Conservation (phyloP, 768 basidiomycete genomes). For the Mycena rosella region DNA sequence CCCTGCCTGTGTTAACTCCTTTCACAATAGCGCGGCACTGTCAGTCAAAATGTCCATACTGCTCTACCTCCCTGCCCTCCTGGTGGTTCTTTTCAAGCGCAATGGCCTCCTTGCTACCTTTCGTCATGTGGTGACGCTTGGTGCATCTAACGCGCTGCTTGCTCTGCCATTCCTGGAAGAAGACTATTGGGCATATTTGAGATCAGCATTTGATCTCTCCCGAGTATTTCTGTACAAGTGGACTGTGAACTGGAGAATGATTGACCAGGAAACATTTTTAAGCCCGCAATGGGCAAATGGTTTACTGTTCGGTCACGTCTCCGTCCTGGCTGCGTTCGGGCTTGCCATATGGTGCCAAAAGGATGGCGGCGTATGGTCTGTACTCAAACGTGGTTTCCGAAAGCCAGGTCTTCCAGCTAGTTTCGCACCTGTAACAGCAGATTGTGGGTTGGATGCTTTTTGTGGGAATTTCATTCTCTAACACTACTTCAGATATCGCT, state of each 20-base stretch:
- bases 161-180: conserved; percentile 78
- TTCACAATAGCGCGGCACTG: conserved; percentile 71
- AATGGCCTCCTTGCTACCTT: conserved; percentile 68
- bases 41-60: conserved; percentile 97
- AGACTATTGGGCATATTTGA: conserved; percentile 74
- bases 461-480: conserved; percentile 29
- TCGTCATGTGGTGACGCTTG: conserved; percentile 63
- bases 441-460: conserved; percentile 65
- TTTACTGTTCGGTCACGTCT: conserved; percentile 77
- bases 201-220: conserved; percentile 86
- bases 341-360: conserved; percentile 79
- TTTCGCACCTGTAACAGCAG: conserved; percentile 61
- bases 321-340: conserved; percentile 73
- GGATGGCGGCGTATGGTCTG: conserved; percentile 74
- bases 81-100: conserved; percentile 85
- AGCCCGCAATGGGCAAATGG: conserved; percentile 69
- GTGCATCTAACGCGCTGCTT: conserved; percentile 68
- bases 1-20: conserved; percentile 21
- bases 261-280: conserved; percentile 83
- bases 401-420: conserved; percentile 65
- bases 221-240: conserved; percentile 94
- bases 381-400: conserved; percentile 68
- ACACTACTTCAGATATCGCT: conserved; percentile 69
- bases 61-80: conserved; percentile 89
- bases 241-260: conserved; percentile 98